Evolutionary conservation across 345 rosid genomes (phyloP).

Genomic region (Arabidopsis arenosa): DNA sequence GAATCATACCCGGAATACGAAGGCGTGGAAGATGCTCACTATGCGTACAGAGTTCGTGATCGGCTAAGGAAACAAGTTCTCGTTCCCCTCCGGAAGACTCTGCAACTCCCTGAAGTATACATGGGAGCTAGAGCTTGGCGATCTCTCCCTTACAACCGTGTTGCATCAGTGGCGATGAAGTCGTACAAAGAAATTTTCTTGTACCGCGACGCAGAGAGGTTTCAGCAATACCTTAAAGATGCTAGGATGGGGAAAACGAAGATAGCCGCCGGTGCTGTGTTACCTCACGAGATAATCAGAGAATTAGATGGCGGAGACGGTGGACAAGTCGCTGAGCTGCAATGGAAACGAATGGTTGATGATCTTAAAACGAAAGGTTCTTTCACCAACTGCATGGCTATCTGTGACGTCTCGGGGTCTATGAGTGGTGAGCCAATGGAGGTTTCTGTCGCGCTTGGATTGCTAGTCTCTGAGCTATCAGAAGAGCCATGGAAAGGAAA

Average conservation of each 20-base stretch:
- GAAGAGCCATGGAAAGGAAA: slow-evolving; percentile 69
- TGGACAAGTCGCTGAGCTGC: slow-evolving; percentile 61
- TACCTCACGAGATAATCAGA: slow-evolving; percentile 64
- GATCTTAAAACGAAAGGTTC: slow-evolving; percentile 54
- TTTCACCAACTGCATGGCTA: slow-evolving; percentile 49
- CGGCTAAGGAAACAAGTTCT: neutral
- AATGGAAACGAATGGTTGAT: slow-evolving; percentile 63
- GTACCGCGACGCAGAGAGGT: slow-evolving; percentile 54
- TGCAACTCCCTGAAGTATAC: neutral
- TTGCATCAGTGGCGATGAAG: slow-evolving; percentile 70
- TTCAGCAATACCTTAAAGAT: slow-evolving; percentile 47
- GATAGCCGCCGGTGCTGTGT: slow-evolving; percentile 63
- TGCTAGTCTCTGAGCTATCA: slow-evolving; percentile 56
- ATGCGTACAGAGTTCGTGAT: neutral
- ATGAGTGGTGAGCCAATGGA: slow-evolving; percentile 41
- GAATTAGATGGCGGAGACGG: slow-evolving; percentile 45
- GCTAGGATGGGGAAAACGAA: slow-evolving; percentile 54
- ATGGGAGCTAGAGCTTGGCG: neutral
- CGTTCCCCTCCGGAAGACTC: neutral
- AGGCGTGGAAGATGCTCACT: neutral
- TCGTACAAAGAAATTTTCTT: slow-evolving; percentile 56
- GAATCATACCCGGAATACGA: neutral
- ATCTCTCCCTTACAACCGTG: slow-evolving; percentile 27
- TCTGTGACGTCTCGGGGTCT: neutral
- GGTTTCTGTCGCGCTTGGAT: slow-evolving; percentile 60